Evolutionary conservation across 495 filamentous ascomycete species (phyloP), one percentile per base, ranked within the genome.

Genomic region (Chaetomidium leptoderma): DNA sequence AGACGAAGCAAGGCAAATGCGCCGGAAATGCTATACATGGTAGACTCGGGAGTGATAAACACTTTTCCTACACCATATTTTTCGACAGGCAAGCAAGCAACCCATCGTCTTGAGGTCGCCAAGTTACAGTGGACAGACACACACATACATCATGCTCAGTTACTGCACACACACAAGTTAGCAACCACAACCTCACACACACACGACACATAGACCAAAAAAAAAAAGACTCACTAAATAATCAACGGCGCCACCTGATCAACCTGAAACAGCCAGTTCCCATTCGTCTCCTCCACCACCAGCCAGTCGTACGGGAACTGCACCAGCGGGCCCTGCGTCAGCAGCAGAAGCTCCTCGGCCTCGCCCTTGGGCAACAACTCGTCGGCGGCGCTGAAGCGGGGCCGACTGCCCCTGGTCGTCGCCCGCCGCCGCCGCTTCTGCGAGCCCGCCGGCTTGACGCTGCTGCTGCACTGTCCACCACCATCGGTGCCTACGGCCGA

Each of bases 221-320:
- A 48, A 7, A 53, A 35, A 37, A 8, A 42, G 52, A 82, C 91
- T 83, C 82, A 96, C 92, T 97, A 98, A 58, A 98, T 98, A 74
- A 96, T 90, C 74, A 97, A 77, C 49, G 93, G 93, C 61, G 93
- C 95, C 68, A 98, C 83, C 66, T 93, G 87, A 70, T 98, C 93
- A 45, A 97, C 86, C 71, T 89, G 89, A 71, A 97, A 97, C 46
- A 97, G 83, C 95, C 95, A 98, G 68, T 96, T 96, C 37, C 90
- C 91, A 60, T 87, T 89, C 63, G 86, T 82, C 75, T 97, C 93
- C 73, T 97, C 95, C 63, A 85, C 86, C 52, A 82, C 81, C 46
- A 98, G 82, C 90, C 95, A 98, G 57, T 98, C 89, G 68, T 96
- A 93, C 16, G 93, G 93, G 78, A 92, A 98, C 52, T 89, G 71